These are phyloP conservation scores for Candida saitoana DNA, from an alignment of 805 yeast species.

Conservation along the genomic window DNA sequence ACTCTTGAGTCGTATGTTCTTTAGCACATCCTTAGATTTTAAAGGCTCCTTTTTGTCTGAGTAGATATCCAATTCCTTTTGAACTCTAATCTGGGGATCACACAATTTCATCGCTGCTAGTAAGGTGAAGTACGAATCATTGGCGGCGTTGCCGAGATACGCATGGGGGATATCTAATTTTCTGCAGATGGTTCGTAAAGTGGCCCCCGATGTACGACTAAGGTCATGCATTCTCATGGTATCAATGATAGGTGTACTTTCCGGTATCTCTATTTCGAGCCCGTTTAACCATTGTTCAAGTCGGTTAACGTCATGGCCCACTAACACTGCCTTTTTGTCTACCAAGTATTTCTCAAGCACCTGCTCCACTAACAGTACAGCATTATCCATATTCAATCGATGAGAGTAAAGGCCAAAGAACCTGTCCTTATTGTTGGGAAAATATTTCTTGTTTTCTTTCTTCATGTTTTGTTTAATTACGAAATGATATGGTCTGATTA, in stretches of 20 bases:
- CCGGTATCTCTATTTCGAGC: constrained; percentile 41
- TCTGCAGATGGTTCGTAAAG: constrained; percentile 44
- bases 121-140: constrained; percentile 64
- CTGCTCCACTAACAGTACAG: constrained; percentile 36
- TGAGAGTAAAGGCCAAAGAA: constrained; percentile 50
- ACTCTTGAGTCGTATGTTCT: constrained; percentile 29
- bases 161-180: constrained; percentile 52
- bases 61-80: constrained; percentile 15
- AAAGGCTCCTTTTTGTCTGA: background rate
- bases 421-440: constrained; percentile 50
- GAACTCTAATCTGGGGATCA: constrained; percentile 41
- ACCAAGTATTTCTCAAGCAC: constrained; percentile 42
- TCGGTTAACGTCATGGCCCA: constrained; percentile 57
- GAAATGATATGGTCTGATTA: constrained; percentile 39
- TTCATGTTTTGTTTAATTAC: constrained; percentile 42
- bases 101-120: constrained; percentile 46
- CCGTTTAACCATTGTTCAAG: constrained; percentile 50
- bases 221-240: constrained; percentile 43
- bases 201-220: constrained; percentile 39
- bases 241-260: constrained; percentile 33
- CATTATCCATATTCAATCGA: constrained; percentile 32
- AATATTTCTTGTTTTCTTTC: constrained; percentile 45
- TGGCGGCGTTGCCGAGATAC: constrained; percentile 65
- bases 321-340: constrained; percentile 32
- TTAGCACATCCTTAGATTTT: background rate